Base-by-base conservation (phyloP, 257 asterid species). In the Thymus quinquecostatus region DNA sequence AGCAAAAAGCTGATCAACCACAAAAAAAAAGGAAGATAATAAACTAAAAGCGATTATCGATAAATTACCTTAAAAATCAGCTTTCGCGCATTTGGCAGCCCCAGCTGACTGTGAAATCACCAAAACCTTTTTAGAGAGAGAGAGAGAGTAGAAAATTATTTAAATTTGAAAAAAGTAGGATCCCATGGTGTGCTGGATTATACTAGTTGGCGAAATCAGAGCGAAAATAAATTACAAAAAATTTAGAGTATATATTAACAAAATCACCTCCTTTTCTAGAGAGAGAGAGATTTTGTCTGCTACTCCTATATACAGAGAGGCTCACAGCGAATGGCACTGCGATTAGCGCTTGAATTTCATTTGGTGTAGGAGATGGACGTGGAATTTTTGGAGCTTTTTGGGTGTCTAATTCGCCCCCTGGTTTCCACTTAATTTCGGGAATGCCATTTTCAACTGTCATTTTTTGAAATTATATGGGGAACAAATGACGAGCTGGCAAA, bases 361-460 rank as follows among this genome's bases (percentile, higher is more conserved):
- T 64, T 50, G 76, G 76, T 36, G 58, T n/a, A 51, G 57, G 74
- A 51, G 57, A 56, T 57, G 63, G 67, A 79, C 79, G 75, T 66
- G 81, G 75, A 77, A 72, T 65, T 13, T 71, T 79, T 75, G 85
- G 77, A 82, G 78, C 50, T 72, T 68, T 60, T 21, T 63, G 32
- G 9, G 2, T 2, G 8, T 21, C n/a, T 51, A 27, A 11, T 27
- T 41, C 1, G 41, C 77, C 83, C 80, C 75, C 49, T 29, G 75
- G 57, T 77, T 82, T 82, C 8, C 21, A 64, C 3, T 10, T 8
- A 76, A 59, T 82, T 50, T 9, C 82, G 36, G 13, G 7, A 72
- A 74, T 63, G 80, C 88, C 88, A 84, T 58, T 14, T 38, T 12
- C 6, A 11, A 10, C 41, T 34, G 3, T 36, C n/a, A 6, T 36